Evolutionary conservation across 495 filamentous ascomycete species (phyloP), one percentile per base, ranked within the genome.

Genomic region (Podospora australis): DNA sequence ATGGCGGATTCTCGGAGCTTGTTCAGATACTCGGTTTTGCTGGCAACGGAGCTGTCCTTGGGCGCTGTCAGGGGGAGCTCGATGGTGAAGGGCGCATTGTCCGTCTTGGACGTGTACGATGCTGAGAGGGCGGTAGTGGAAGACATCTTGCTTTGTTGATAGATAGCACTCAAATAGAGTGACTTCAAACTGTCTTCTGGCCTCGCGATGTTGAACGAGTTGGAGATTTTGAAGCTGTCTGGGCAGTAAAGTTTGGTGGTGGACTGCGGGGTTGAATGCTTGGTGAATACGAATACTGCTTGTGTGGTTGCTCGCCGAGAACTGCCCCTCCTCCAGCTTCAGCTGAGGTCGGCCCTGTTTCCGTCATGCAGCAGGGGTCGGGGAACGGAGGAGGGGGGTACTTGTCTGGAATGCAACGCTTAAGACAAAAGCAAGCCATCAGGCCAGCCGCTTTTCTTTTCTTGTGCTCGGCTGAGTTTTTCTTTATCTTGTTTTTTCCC

Each of bases 11-110:
- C 59, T n/a, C 86, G 81, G 2, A 96, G 76, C 4, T 71, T 68
- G 21, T 66, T 50, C 23, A 98, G 78, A 62, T 92, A 90, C 2
- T 72, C 64, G 2, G 78, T 79, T 53, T 88, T 87, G 19, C 69
- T 66, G 13, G 70, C 60, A 6, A 77, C 58, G 4, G 68, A 59
- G 14, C 65, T 53, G 26, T 63, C 47, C 25, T 67, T 28, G 11
- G 72, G 50, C n/a, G 73, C 45, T 4, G 54, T 22, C 36, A 81
- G 63, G 23, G 62, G 53, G 21, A 74, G 64, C 9, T 60, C 53
- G 48, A 76, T 64, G 19, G 55, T 65, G 53, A 70, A 68, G 41
- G 73, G 62, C 1, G 55, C 54, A 65, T 58, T 71, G n/a, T n/a
- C n/a, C 62, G 69, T 67, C 19, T 82, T 73, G 44, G 83, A 80